A percentile compares a stretch with the other conserved stretches of the same genome.
Evolutionary conservation across 306 rosid species (phyloP).

Genomic region (Prunus mira): DNA sequence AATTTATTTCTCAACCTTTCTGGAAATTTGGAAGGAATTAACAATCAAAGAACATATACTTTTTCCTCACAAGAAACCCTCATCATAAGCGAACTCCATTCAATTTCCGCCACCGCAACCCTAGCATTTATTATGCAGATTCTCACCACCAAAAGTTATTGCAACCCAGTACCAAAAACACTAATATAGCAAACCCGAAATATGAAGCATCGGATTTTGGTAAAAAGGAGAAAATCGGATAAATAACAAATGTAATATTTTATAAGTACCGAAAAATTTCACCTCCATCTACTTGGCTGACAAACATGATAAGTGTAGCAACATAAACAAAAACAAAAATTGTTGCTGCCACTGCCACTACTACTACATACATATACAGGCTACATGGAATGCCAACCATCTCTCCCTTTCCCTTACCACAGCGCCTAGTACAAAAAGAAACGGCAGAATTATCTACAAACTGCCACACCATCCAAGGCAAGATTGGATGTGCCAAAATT

Average conservation of each 20-base stretch:
- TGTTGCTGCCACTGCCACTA: conserved; percentile 40
- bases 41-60: too few species aligned
- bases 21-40: too few species aligned
- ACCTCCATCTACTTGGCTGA: conserved; percentile 12
- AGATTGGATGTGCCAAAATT: conserved; percentile 77
- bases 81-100: too few species aligned
- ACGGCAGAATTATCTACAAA: conserved; percentile 18
- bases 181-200: not conserved
- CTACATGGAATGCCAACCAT: conserved; percentile 6
- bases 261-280: conserved; percentile 5
- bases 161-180: not conserved
- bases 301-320: conserved; percentile 33
- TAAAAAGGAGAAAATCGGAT: not conserved
- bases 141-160: not conserved
- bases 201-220: not conserved
- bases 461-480: conserved; percentile 35
- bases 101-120: too few species aligned
- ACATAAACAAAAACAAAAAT: conserved; percentile 49
- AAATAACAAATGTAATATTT: not conserved
- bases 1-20: too few species aligned
- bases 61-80: too few species aligned
- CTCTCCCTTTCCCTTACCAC: not conserved
- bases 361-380: conserved; percentile 7
- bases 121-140: too few species aligned
- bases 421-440: not conserved